These are phyloP conservation scores for Berkeleyomyces rouxiae DNA, from an alignment of 2,329 filamentous ascomycete genomes.

Conservation along the genomic window DNA sequence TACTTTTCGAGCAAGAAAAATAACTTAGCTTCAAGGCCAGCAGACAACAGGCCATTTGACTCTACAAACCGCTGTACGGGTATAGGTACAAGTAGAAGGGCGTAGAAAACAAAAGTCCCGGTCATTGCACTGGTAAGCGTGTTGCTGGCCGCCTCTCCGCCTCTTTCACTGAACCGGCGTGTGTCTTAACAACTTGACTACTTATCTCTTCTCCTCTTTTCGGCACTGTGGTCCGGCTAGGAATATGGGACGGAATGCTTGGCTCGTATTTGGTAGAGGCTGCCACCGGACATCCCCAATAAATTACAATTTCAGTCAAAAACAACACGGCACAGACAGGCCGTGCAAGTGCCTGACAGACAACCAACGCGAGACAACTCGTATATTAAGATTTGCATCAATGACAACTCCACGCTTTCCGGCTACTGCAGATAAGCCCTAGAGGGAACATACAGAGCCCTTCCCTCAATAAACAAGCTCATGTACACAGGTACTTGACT, in stretches of 20 bases:
- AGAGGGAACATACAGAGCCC: background rate
- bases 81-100: too few relatives aligned
- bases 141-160: too few relatives aligned
- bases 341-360: background rate
- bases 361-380: background rate
- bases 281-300: slow-evolving; percentile 2
- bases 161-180: too few relatives aligned
- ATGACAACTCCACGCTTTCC: background rate
- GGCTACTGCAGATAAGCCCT: background rate
- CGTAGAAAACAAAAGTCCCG: too few relatives aligned
- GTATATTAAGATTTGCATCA: background rate
- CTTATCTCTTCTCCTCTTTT: background rate
- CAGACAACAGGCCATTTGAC: too few relatives aligned
- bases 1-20: too few relatives aligned
- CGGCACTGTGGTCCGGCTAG: background rate
- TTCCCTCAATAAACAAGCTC: background rate
- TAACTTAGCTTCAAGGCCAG: too few relatives aligned
- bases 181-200: background rate
- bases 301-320: background rate
- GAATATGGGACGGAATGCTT: background rate
- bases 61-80: too few relatives aligned
- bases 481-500: background rate
- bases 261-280: background rate
- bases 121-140: too few relatives aligned
- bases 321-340: background rate